phyloP scores from a whole-genome alignment of 1,139 yeast species.

The Hemisphaericaspora subhashii region DNA sequence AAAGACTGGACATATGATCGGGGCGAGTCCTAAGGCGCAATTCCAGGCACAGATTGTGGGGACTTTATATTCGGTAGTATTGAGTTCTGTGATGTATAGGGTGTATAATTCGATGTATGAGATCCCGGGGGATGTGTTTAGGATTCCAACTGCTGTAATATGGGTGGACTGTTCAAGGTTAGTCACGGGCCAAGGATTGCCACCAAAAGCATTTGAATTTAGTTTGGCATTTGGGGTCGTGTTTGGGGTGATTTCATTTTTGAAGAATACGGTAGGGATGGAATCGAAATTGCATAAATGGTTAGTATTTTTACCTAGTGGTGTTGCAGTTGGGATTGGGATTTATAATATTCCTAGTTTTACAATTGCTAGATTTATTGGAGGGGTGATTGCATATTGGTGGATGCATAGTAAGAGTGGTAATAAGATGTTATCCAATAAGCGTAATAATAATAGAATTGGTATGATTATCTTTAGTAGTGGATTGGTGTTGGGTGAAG shows the following conservation, averaged over 20 bases:
- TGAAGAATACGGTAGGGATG: slow-evolving; percentile 54
- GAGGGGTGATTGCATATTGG: slow-evolving; percentile 71
- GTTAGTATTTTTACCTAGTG: slow-evolving; percentile 74
- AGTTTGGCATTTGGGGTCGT: slow-evolving; percentile 65
- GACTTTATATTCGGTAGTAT: slow-evolving; percentile 74
- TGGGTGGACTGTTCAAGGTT: slow-evolving; percentile 96
- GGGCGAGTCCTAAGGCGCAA: slow-evolving; percentile 92
- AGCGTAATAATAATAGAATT: slow-evolving; percentile 43
- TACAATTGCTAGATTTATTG: slow-evolving; percentile 88
- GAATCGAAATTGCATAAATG: slow-evolving; percentile 39
- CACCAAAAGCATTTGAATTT: slow-evolving; percentile 70
- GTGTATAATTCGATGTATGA: slow-evolving; percentile 79
- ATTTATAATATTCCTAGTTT: slow-evolving; percentile 92
- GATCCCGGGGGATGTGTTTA: slow-evolving; percentile 76
- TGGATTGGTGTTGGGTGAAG: slow-evolving; percentile 93
- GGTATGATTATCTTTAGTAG: slow-evolving; percentile 83
- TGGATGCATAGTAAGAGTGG: slow-evolving; percentile 48
- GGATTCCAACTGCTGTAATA: slow-evolving; percentile 92
- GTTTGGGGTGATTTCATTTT: slow-evolving; percentile 68
- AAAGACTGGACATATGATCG: slow-evolving; percentile 88
- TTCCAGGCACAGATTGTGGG: slow-evolving; percentile 89
- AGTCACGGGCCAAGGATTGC: slow-evolving; percentile 89
- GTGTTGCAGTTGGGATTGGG: slow-evolving; percentile 97
- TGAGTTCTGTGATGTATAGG: slow-evolving; percentile 80
- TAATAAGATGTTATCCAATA: slow-evolving; percentile 25